Conservation (phyloP, 2,329 filamentous ascomycete genomes). For the Ceratocystis ficicola region DNA sequence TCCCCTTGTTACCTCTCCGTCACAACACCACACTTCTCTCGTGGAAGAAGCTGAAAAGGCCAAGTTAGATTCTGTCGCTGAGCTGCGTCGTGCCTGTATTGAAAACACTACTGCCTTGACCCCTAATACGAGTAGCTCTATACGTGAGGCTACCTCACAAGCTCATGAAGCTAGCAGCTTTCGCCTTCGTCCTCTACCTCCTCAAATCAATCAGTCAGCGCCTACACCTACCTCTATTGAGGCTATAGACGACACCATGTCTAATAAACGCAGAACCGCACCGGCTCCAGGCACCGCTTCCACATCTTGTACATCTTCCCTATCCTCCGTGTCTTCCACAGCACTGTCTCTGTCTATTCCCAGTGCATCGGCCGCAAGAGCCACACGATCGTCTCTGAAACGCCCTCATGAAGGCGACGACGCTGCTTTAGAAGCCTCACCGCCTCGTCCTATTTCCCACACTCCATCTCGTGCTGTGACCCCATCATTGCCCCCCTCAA, state of each 20-base stretch:
- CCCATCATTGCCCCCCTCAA: constrained; percentile 43
- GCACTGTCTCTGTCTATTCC: constrained; percentile 12
- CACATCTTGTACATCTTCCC: constrained; percentile 1
- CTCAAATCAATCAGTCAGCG: background rate
- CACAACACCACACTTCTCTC: background rate
- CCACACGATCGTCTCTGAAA: constrained; percentile 37
- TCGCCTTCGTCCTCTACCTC: constrained; percentile 17
- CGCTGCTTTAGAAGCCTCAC: constrained; percentile 36
- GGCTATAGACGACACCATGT: constrained; percentile 11
- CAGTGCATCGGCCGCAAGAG: background rate
- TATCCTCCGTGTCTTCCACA: constrained; percentile 2
- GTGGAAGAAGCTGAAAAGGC: constrained; percentile 20
- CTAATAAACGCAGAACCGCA: constrained; percentile 10
- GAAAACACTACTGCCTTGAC: constrained; percentile 28
- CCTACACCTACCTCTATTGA: constrained; percentile 10
- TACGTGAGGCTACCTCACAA: constrained; percentile 26
- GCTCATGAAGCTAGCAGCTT: constrained; percentile 1
- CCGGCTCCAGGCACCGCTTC: constrained; percentile 10
- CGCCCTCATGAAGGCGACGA: constrained; percentile 45
- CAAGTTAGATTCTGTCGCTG: constrained; percentile 24
- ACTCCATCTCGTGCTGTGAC: constrained; percentile 49
- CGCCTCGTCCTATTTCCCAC: constrained; percentile 37
- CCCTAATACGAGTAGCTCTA: constrained; percentile 31
- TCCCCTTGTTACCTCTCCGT: constrained; percentile 3
- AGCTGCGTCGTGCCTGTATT: constrained; percentile 17